Evolutionary conservation across 441 rosid species (phyloP).

Genomic region (Gossypium davidsonii): DNA sequence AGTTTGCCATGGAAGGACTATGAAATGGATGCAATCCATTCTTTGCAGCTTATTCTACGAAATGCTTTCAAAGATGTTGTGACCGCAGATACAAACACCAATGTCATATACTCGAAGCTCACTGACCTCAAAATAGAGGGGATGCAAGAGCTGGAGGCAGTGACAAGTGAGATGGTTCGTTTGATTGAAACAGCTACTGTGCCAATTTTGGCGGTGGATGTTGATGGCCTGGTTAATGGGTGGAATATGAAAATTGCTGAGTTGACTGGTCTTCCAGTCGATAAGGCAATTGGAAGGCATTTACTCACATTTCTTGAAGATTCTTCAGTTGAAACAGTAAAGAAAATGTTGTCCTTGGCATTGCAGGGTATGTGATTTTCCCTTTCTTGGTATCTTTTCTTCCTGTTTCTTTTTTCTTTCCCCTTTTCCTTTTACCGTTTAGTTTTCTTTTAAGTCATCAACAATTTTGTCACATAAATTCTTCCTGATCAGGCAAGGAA

Average conservation of each 20-base stretch:
- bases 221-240: constrained; percentile 79
- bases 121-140: constrained; percentile 77
- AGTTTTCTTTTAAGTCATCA: background rate
- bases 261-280: constrained; percentile 75
- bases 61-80: constrained; percentile 66
- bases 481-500: constrained; percentile 61
- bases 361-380: constrained; percentile 54
- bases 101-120: constrained; percentile 51
- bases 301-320: constrained; percentile 77
- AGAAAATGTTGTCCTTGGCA: constrained; percentile 64
- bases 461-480: background rate
- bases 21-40: constrained; percentile 98
- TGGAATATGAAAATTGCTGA: constrained; percentile 92
- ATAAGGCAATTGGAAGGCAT: constrained; percentile 80
- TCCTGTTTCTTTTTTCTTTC: background rate
- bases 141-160: constrained; percentile 84
- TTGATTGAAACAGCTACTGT: constrained; percentile 88
- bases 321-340: constrained; percentile 57
- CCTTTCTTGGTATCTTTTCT: background rate
- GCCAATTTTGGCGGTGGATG: constrained; percentile 85
- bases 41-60: constrained; percentile 85
- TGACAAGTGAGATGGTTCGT: constrained; percentile 92
- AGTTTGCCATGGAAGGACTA: constrained; percentile 94
- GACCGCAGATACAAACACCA: constrained; percentile 38
- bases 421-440: background rate